Conservation (phyloP, 2,329 filamentous ascomycete genomes). For the Bipolaris victoriae region DNA sequence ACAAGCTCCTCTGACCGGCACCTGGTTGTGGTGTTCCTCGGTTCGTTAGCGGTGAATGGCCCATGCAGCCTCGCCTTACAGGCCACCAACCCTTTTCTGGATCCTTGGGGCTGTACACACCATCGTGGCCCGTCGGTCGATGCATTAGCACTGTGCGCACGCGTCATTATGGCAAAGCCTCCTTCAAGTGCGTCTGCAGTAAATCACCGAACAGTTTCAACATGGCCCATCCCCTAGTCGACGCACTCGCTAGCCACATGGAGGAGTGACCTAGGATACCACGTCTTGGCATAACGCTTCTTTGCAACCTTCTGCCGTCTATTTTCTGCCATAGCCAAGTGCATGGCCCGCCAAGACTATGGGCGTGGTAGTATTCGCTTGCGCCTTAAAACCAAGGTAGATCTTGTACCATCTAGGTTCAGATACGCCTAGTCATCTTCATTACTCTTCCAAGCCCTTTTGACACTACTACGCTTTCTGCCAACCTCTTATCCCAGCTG, state of each 20-base stretch:
- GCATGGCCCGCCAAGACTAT: constrained; percentile 14
- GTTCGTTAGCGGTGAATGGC: constrained; percentile 34
- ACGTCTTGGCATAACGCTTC: constrained; percentile 13
- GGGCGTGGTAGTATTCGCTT: constrained; percentile 9
- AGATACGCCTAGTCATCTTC: constrained; percentile 1
- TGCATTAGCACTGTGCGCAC: constrained; percentile 25
- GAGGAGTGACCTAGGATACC: constrained; percentile 16
- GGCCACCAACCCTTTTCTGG: constrained; percentile 22
- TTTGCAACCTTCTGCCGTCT: constrained; percentile 11
- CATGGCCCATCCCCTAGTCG: constrained; percentile 19
- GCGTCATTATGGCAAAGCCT: constrained; percentile 31
- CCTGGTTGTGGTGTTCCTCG: constrained; percentile 21
- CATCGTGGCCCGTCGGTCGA: constrained; percentile 25
- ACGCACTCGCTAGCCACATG: constrained; percentile 19
- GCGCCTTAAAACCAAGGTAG: constrained; percentile 12
- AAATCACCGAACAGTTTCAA: constrained; percentile 18
- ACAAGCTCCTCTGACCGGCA: constrained; percentile 34
- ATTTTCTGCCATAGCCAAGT: constrained; percentile 10
- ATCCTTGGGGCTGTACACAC: constrained; percentile 26
- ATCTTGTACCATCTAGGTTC: constrained; percentile 7
- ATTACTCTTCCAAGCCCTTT: neutral
- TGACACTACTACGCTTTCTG: neutral
- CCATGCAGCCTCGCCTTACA: constrained; percentile 38
- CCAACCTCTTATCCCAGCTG: neutral
- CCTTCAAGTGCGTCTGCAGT: constrained; percentile 31